Conservation (phyloP, 2,329 filamentous ascomycete species). For the Penicillium fuscoglaucum region DNA sequence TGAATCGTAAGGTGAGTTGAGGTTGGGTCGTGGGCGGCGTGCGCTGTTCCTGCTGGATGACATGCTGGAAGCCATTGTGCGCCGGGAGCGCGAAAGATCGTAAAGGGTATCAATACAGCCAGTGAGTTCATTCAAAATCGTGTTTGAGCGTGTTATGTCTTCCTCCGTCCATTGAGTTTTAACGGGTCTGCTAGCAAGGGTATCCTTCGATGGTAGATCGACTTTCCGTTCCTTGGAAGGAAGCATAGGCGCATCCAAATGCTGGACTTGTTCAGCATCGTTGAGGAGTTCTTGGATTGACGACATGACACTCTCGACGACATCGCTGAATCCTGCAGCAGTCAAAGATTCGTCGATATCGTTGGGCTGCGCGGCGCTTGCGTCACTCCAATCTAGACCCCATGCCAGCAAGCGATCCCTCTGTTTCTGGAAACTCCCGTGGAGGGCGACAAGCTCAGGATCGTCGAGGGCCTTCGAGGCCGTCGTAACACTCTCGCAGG, state of each 20-base stretch:
- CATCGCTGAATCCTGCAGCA: slow-evolving; percentile 62
- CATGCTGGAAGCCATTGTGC: slow-evolving; percentile 47
- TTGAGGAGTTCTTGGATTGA: slow-evolving; percentile 64
- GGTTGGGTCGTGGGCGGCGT: slow-evolving; percentile 29
- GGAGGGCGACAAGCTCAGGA: slow-evolving; percentile 57
- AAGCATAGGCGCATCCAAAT: slow-evolving; percentile 42
- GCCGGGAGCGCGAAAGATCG: slow-evolving; percentile 59
- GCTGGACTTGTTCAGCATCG: slow-evolving; percentile 60
- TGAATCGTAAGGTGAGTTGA: slow-evolving; percentile 32
- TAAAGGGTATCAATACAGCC: slow-evolving; percentile 65
- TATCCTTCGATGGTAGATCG: slow-evolving; percentile 33
- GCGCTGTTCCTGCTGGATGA: slow-evolving; percentile 32
- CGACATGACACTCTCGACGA: slow-evolving; percentile 63
- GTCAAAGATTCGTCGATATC: slow-evolving; percentile 65
- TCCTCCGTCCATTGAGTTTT: slow-evolving; percentile 50
- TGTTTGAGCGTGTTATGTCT: slow-evolving; percentile 57
- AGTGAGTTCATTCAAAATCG: slow-evolving; percentile 61
- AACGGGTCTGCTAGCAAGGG: slow-evolving; percentile 34
- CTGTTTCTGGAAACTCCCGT: slow-evolving; percentile 63
- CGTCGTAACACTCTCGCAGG: slow-evolving; percentile 56
- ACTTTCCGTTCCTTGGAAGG: slow-evolving; percentile 38
- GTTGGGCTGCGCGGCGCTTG: slow-evolving; percentile 55
- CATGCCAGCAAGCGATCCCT: slow-evolving; percentile 64
- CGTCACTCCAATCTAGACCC: slow-evolving; percentile 67
- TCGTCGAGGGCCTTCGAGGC: slow-evolving; percentile 51